Base-by-base conservation (phyloP, 2,329 filamentous ascomycete species). In the Xylaria sp. region DNA sequence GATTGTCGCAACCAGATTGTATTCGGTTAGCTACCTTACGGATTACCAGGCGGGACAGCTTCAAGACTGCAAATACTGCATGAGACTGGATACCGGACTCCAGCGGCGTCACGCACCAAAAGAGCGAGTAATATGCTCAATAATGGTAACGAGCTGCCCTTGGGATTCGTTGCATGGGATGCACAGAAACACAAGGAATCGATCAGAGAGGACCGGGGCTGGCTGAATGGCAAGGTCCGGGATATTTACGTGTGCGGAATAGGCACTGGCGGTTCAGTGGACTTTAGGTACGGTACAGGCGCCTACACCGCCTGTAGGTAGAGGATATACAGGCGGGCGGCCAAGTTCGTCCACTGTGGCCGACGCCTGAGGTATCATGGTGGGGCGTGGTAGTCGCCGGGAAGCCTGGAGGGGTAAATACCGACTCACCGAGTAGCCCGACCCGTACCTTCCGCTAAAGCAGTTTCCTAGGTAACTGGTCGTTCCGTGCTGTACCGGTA, bases 161-260 rank as follows among this genome's bases (percentile, higher is more conserved):
- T 46, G 10, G 42, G n/a, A 30, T 30, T 55, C 11, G 35, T 39
- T 39, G 39, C 19, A 11, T 52, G 42, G 9, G 37, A 42, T 10
- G 42, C n/a, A 49, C 23, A 57, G 59, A 62, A 61, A 49, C 53
- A 51, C 44, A 23, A 56, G 54, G 54, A 59, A 57, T 50, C 56
- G 18, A 16, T 18, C 51, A 16, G 52, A 56, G 30, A 34, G 23
- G 50, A 42, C 11, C 56, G 51, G 54, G 54, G 59, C 59, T 61
- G 59, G 13, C 48, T 16, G 48, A 54, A 13, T 30, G 23, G 23
- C 23, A 13, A 42, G 42, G 13, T 42, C 13, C 9, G 11, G 3
- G 10, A 46, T 46, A 42, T 16, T 6, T 46, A 57, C 49, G 51
- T 57, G 55, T 46, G 13, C 42, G 42, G 10, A 46, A 49, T 48